Base-by-base conservation (phyloP, 306 rosid species). In the Canavalia gladiata region DNA sequence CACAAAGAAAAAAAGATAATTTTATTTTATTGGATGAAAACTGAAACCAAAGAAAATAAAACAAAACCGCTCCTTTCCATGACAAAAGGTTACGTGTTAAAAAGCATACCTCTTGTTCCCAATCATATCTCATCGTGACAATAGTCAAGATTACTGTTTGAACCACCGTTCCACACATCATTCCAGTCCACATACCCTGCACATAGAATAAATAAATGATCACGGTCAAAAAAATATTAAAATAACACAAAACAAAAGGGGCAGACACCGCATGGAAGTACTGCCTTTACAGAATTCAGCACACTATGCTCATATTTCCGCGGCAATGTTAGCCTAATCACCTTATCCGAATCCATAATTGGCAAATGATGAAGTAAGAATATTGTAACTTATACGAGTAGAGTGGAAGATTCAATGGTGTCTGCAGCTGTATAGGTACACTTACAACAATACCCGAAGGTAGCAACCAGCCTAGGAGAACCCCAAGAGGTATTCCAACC, bases 131-230 rank as follows among this genome's bases (percentile, higher is more conserved):
- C 75, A 82, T 8, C 12, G 92, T 90, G 65, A 89, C 78, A 31
- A 78, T 1, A 0, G 58, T 8, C 79, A 92, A 76, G 57, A 88
- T 80, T 57, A 82, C 49, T 55, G 97, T 90, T 76, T 86, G 94
- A 85, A 87, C 90, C 65, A 90, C 77, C 10, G 93, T 90, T 72
- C 94, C 94, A 56, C 88, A 43, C 72, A 92, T 76, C 92, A 92
- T 90, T 78, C 97, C 94, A 12, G 75, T 52, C 95, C 92, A 89
- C 77, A 88, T 75, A 3, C 92, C 93, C 95, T 87, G 55, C 45
- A 28, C 1, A n/a, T 42, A 81, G 0, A 18, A 42, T 30, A 42
- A 59, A 18, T 43, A 28, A 65, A 71, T 52, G 67, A 67, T 13
- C 29, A 49, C 1, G 9, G 6, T 35, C 7, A 1, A 41, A 77